Evolutionary conservation across 1,284 basidiomycete species (phyloP).

Genomic region (Heterobasidion parviporum): DNA sequence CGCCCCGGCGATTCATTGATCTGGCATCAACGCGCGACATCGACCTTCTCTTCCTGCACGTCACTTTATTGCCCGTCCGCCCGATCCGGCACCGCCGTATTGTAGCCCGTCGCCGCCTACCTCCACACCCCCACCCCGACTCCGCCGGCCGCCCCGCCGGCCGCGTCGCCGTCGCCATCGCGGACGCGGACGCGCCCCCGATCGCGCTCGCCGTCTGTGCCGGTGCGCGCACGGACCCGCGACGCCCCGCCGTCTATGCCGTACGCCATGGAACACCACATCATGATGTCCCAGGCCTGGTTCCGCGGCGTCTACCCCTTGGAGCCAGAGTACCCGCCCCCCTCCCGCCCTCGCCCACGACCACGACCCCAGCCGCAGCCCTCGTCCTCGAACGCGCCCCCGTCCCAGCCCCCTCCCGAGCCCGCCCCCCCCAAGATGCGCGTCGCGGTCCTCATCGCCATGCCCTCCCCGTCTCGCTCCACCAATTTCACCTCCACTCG

Average conservation of each 20-base stretch:
- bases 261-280: neutral
- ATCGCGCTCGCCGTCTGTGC: no score
- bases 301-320: neutral
- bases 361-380: neutral
- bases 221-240: neutral
- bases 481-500: neutral
- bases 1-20: no score
- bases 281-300: constrained; percentile 6
- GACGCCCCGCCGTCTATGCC: neutral
- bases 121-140: neutral
- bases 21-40: no score
- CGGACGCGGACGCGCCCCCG: no score
- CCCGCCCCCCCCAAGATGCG: neutral
- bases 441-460: constrained; percentile 9
- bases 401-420: neutral
- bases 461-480: constrained; percentile 5
- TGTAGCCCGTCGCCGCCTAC: constrained; percentile 9
- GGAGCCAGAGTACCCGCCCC: neutral
- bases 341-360: neutral
- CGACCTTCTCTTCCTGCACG: no score
- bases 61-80: no score
- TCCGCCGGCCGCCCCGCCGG: neutral
- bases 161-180: neutral
- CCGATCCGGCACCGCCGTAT: neutral
- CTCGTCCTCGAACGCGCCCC: neutral